Evolutionary conservation across 2,329 filamentous ascomycete species (phyloP), one percentile per base, ranked within the genome.

Genomic region (Fusarium torreyae): DNA sequence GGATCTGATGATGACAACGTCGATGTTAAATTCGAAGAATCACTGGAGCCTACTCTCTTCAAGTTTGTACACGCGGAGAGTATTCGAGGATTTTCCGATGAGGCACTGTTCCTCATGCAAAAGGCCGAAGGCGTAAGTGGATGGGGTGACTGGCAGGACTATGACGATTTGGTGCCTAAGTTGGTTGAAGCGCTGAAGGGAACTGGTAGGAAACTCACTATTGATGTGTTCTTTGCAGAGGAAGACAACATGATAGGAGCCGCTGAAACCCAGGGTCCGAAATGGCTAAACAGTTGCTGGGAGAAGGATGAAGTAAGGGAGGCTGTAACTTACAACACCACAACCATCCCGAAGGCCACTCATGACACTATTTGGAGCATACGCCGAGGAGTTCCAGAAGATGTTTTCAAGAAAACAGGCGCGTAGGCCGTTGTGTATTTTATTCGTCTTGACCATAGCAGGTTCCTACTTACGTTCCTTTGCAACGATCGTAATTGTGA

Each of bases 221-320:
- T 68, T 3, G 58, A 68, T 26, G 42, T 68, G 4, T 68, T 61
- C 11, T 68, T 61, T 4, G 59, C 54, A 1, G 65, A 65, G n/a
- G 42, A 51, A 15, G 66, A 69, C 18, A 50, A 45, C 1, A 53
- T 66, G 53, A 45, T 69, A 49, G 65, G 65, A 28, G 60, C 42
- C 4, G 53, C 54, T 0, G 22, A 13, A 1, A 50, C 60, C 4
- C 17, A 33, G 2, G 65, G 66, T 0, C 54, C 54, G 6, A 24
- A 50, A 7, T 69, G 60, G 65, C 5, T 69, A 17, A 45, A 54
- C 0, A 20, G 24, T 15, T 69, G 66, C 6, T 69, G 61, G 54
- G 20, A 66, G 1, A 24, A 24, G n/a, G 54, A 54, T 2, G 15
- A 65, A 6, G 10, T 15, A 13, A 40, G 14, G 0, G 22, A 52